These are phyloP conservation scores for Fraxinus albicans DNA, from an alignment of 305 asterid species.

Conservation along the genomic window DNA sequence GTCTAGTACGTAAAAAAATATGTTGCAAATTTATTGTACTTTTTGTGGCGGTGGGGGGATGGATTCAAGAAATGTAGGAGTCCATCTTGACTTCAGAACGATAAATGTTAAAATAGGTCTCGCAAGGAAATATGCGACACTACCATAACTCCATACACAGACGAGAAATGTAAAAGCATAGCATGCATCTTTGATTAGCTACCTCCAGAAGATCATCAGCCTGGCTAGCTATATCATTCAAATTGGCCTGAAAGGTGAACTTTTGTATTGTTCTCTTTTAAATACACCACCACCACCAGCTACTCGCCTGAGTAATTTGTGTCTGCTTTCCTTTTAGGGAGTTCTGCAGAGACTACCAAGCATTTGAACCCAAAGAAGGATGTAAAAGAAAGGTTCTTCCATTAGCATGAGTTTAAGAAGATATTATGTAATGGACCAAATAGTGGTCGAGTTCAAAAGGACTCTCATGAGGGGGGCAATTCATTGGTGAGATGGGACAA, in stretches of 20 bases:
- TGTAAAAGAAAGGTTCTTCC: constrained; percentile 20
- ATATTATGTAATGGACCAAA: not conserved
- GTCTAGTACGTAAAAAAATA: not conserved
- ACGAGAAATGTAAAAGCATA: constrained; percentile 10
- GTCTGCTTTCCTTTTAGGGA: constrained; percentile 86
- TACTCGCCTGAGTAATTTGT: constrained; percentile 84
- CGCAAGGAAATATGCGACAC: constrained; percentile 2
- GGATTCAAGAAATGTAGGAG: not conserved
- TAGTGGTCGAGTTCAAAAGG: constrained; percentile 16
- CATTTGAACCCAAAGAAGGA: constrained; percentile 73
- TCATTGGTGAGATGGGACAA: constrained; percentile 86
- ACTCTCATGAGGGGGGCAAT: constrained; percentile 77
- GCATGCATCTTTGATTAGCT: constrained; percentile 23
- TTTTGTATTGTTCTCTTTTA: constrained; percentile 72
- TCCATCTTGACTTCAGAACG: not conserved
- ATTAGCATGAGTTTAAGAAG: constrained; percentile 18
- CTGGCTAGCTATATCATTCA: constrained; percentile 90
- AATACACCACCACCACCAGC: constrained; percentile 96
- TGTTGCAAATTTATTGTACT: not conserved
- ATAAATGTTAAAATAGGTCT: not conserved
- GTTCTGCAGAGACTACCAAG: constrained; percentile 93
- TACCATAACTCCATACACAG: not conserved
- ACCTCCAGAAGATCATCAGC: constrained; percentile 97
- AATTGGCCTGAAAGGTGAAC: constrained; percentile 95
- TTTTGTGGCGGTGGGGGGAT: not conserved